A percentile compares a stretch with the other conserved stretches of the same genome.
phyloP scores from a whole-genome alignment of 495 filamentous ascomycete species.

The Filosporella fistucella region DNA sequence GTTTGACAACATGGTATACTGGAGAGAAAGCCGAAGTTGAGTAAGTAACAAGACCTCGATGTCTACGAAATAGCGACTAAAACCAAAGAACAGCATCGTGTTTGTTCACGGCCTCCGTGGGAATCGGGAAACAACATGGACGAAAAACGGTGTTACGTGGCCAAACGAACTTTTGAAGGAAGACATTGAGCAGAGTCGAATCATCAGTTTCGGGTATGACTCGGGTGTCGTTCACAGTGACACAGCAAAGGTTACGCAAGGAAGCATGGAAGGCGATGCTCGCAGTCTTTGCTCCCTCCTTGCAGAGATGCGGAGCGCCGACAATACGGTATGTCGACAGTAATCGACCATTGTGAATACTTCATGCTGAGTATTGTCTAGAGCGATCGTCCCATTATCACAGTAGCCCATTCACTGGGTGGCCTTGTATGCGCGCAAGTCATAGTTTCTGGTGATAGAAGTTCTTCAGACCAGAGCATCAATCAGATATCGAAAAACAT shows the following conservation, averaged over 20 bases:
- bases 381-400: slow-evolving; percentile 16
- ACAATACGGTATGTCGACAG: neutral
- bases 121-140: slow-evolving; percentile 25
- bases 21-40: too few species aligned
- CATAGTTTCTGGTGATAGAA: too few species aligned
- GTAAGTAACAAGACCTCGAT: too few species aligned
- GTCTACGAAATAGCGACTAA: too few species aligned
- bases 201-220: slow-evolving; percentile 28
- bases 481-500: too few species aligned
- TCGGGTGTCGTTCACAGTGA: slow-evolving; percentile 19
- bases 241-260: slow-evolving; percentile 12
- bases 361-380: too few species aligned
- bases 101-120: slow-evolving; percentile 31
- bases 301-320: slow-evolving; percentile 8
- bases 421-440: slow-evolving; percentile 13
- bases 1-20: too few species aligned
- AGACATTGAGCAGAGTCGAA: slow-evolving; percentile 19
- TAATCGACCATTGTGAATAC: too few species aligned
- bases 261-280: slow-evolving; percentile 18
- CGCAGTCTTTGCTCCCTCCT: slow-evolving; percentile 12
- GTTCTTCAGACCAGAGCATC: too few species aligned
- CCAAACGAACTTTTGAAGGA: slow-evolving; percentile 19
- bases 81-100: too few species aligned
- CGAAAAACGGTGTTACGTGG: slow-evolving; percentile 2
- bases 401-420: slow-evolving; percentile 16